Percentiles rank a stretch among this genome's conserved stretches.
phyloP scores from a whole-genome alignment of 164 flowering plant genomes.

The Malania oleifera region DNA sequence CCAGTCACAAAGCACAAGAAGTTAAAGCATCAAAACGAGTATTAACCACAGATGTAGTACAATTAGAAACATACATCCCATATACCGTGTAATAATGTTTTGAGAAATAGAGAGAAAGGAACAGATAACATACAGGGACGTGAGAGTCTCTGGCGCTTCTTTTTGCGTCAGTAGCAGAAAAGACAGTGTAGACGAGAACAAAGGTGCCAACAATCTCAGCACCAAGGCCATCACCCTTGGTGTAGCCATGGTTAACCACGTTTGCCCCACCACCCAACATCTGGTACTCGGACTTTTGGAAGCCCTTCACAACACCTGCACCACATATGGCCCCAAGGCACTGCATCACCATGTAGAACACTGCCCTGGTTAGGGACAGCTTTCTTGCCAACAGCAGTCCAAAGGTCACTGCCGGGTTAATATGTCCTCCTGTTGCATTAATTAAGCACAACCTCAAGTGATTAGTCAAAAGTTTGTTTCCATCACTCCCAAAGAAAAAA shows the following conservation, averaged over 20 bases:
- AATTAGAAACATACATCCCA: too few relatives aligned
- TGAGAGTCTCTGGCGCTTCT: slow-evolving; percentile 71
- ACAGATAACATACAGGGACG: slow-evolving; percentile 45
- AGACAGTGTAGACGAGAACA: slow-evolving; percentile 74
- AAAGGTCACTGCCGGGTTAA: slow-evolving; percentile 75
- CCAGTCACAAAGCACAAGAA: background rate
- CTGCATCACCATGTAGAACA: slow-evolving; percentile 67
- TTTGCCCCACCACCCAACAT: slow-evolving; percentile 46
- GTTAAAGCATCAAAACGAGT: background rate
- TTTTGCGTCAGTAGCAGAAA: slow-evolving; percentile 76
- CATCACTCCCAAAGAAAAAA: too few relatives aligned
- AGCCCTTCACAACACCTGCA: slow-evolving; percentile 60
- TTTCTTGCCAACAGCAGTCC: slow-evolving; percentile 60
- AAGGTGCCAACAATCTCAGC: slow-evolving; percentile 74
- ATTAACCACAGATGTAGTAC: too few relatives aligned
- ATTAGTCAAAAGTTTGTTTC: too few relatives aligned
- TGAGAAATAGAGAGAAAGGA: slow-evolving; percentile 4
- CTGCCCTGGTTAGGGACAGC: slow-evolving; percentile 54
- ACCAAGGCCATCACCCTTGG: slow-evolving; percentile 66
- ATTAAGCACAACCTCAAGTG: background rate
- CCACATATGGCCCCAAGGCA: slow-evolving; percentile 71
- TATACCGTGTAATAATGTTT: too few relatives aligned
- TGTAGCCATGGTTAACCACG: slow-evolving; percentile 46
- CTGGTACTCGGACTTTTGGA: slow-evolving; percentile 19
- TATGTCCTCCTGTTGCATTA: slow-evolving; percentile 49